A percentile compares a stretch with the other conserved stretches of the same genome.
Conservation (phyloP, 306 rosid species). For the Fragaria iinumae region DNA sequence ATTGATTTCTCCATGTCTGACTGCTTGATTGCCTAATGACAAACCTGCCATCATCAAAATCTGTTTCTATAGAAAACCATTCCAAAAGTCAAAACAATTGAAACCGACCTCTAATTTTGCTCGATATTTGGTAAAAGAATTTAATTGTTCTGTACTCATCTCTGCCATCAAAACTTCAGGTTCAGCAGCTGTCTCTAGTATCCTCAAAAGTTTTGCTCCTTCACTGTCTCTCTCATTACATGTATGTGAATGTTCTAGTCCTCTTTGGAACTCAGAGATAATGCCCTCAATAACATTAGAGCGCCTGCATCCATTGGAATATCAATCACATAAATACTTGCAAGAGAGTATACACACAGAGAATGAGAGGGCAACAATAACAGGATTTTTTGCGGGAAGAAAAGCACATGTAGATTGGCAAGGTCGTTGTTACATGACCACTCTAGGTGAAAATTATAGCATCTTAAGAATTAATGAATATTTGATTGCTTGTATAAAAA, state of each 20-base stretch:
- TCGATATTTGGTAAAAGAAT: constrained; percentile 64
- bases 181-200: constrained; percentile 78
- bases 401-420: background rate
- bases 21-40: constrained; percentile 62
- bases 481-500: background rate
- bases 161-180: constrained; percentile 93
- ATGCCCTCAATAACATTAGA: constrained; percentile 60
- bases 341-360: background rate
- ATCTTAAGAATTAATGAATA: background rate
- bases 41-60: constrained; percentile 30
- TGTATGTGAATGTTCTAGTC: constrained; percentile 32
- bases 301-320: constrained; percentile 52
- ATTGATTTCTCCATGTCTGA: constrained; percentile 68
- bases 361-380: background rate
- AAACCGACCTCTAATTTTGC: constrained; percentile 66
- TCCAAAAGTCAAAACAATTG: constrained; percentile 13
- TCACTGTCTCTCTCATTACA: constrained; percentile 60
- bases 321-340: constrained; percentile 25
- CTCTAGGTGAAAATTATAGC: background rate
- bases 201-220: constrained; percentile 75
- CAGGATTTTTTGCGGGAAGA: background rate
- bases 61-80: constrained; percentile 19
- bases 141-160: constrained; percentile 84
- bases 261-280: constrained; percentile 62
- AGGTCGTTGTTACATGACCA: background rate